phyloP scores from a whole-genome alignment of 1,139 yeast species.

The Diutina ranongensis region DNA sequence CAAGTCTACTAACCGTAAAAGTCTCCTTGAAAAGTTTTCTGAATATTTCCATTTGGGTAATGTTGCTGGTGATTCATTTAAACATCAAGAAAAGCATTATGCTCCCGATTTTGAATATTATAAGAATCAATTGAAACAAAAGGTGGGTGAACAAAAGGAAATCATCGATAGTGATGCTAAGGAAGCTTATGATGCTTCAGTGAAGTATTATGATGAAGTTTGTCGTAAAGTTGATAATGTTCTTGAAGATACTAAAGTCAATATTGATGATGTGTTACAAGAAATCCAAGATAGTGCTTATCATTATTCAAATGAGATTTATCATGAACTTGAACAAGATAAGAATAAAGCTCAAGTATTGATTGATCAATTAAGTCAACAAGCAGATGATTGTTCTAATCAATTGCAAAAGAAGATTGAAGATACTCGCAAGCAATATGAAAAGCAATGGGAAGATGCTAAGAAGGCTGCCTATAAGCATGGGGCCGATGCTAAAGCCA shows the following conservation, averaged over 20 bases:
- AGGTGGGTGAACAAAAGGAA: slow-evolving; percentile 8
- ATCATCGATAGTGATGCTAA: slow-evolving; percentile 16
- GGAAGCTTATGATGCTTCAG: slow-evolving; percentile 16
- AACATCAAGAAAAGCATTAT: slow-evolving; percentile 13
- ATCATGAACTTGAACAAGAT: slow-evolving; percentile 10
- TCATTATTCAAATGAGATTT: slow-evolving; percentile 13
- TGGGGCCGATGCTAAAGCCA: background rate
- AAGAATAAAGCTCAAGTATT: slow-evolving; percentile 10
- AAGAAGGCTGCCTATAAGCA: slow-evolving; percentile 8
- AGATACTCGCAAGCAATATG: background rate
- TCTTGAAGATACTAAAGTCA: slow-evolving; percentile 13
- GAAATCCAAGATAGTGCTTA: slow-evolving; percentile 15
- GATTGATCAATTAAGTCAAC: slow-evolving; percentile 13
- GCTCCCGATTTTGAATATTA: slow-evolving; percentile 14
- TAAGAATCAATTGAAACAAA: slow-evolving; percentile 10
- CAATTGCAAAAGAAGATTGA: too few relatives aligned
- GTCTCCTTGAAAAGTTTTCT: background rate
- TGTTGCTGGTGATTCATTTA: slow-evolving; percentile 6
- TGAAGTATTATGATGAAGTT: slow-evolving; percentile 32
- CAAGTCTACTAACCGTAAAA: slow-evolving; percentile 7
- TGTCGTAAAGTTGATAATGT: slow-evolving; percentile 18
- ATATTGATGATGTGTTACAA: slow-evolving; percentile 15
- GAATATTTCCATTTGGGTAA: background rate
- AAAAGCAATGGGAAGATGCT: background rate
- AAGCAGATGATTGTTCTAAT: slow-evolving; percentile 11